Conservation (phyloP, 2,329 filamentous ascomycete species). For the Alternaria gansuensis region DNA sequence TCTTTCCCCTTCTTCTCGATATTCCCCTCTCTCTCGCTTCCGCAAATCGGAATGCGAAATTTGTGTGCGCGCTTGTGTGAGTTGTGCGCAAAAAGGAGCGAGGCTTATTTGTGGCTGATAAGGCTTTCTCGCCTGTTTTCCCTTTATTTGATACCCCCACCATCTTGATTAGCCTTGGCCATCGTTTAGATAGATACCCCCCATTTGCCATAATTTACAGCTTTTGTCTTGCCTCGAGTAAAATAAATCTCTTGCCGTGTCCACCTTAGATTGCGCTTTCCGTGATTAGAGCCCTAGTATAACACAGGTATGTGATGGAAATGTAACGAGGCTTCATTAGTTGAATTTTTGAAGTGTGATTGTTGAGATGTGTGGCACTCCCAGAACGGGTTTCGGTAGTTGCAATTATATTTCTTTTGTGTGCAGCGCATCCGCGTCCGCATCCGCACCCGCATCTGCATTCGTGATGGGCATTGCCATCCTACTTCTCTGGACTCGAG, state of each 20-base stretch:
- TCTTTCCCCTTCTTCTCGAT: slow-evolving; percentile 23
- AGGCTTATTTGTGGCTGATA: slow-evolving; percentile 39
- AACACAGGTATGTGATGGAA: neutral
- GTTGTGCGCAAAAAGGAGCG: slow-evolving; percentile 31
- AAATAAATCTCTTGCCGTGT: neutral
- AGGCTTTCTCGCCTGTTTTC: slow-evolving; percentile 30
- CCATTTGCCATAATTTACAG: slow-evolving; percentile 7
- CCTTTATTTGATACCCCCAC: slow-evolving; percentile 46
- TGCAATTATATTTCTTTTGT: slow-evolving; percentile 4
- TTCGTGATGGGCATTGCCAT: neutral
- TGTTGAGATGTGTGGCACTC: slow-evolving; percentile 38
- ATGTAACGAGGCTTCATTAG: slow-evolving; percentile 27
- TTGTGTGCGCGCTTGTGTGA: slow-evolving; percentile 34
- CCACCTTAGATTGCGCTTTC: slow-evolving; percentile 5
- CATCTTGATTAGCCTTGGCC: slow-evolving; percentile 11
- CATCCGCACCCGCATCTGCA: neutral
- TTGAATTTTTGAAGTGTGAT: slow-evolving; percentile 22
- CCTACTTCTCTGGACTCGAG: neutral
- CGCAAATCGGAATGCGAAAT: slow-evolving; percentile 31
- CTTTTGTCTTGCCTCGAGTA: slow-evolving; percentile 18
- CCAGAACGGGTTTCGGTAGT: slow-evolving; percentile 20
- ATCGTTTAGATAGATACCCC: slow-evolving; percentile 18
- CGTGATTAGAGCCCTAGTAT: neutral
- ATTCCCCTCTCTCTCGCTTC: slow-evolving; percentile 18
- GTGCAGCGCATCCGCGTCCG: slow-evolving; percentile 1